These are phyloP conservation scores for Exophiala spinifera DNA, from an alignment of 2,329 filamentous ascomycete genomes.

Conservation along the genomic window DNA sequence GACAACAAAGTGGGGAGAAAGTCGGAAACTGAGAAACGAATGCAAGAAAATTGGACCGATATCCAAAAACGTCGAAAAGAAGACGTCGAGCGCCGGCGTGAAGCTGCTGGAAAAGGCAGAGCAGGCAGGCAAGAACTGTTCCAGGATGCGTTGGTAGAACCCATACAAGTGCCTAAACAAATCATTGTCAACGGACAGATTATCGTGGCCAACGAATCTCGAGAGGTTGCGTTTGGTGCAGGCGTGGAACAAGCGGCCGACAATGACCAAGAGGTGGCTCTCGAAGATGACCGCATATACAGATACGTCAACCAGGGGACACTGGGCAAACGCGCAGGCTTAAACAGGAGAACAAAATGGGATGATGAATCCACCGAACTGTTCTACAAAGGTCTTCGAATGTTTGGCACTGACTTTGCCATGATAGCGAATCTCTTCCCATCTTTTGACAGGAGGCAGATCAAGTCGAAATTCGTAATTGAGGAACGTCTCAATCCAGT, in stretches of 20 bases:
- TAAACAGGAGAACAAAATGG: slow-evolving; percentile 52
- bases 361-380: slow-evolving; percentile 56
- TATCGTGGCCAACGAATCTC: slow-evolving; percentile 51
- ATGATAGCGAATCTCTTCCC: slow-evolving; percentile 63
- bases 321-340: slow-evolving; percentile 49
- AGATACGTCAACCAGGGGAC: slow-evolving; percentile 46
- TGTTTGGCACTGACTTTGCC: slow-evolving; percentile 63
- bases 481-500: slow-evolving; percentile 57
- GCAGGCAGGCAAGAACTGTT: slow-evolving; percentile 13
- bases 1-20: slow-evolving; percentile 54
- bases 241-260: slow-evolving; percentile 46
- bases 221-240: slow-evolving; percentile 56
- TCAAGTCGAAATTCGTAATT: slow-evolving; percentile 62
- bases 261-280: slow-evolving; percentile 42
- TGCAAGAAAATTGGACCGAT: slow-evolving; percentile 58
- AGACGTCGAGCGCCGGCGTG: slow-evolving; percentile 34
- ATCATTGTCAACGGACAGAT: slow-evolving; percentile 58
- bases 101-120: slow-evolving; percentile 29
- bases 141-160: slow-evolving; percentile 17
- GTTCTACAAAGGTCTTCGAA: slow-evolving; percentile 61
- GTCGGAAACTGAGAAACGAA: slow-evolving; percentile 56
- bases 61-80: slow-evolving; percentile 44
- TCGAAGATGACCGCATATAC: slow-evolving; percentile 44
- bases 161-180: slow-evolving; percentile 44
- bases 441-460: slow-evolving; percentile 56